Base-by-base conservation (phyloP, 202 grass and related monocot species). In the Bolboschoenoplectus hybrid region DNA sequence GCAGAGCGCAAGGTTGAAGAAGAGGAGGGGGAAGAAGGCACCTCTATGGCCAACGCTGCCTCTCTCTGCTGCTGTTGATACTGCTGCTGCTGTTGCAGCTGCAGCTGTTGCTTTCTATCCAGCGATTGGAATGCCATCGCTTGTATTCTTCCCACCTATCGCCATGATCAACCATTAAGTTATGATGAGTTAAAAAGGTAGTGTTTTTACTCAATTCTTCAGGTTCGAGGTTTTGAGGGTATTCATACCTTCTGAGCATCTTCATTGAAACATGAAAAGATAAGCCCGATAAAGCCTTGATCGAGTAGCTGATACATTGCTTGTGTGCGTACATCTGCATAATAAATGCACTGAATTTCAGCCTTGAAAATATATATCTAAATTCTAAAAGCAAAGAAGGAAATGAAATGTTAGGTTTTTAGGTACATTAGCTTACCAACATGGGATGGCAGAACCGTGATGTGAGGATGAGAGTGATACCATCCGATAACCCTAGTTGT, bases 401-500 rank as follows among this genome's bases (percentile, higher is more conserved):
- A 80, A 78, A 85, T 83, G 6, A 86, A 65, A 85, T 52, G n/a
- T 9, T 76, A 64, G 3, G 2, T 51, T 63, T 17, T n/a, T 47
- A 43, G 57, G 78, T 51, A 49, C 4, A 50, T 72, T 3, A 2
- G 4, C 90, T 75, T 87, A 98, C 97, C 97, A 43, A 98, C 93
- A 82, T 94, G 93, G 49, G 97, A 98, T 36, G 97, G 97, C 69
- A 94, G 91, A 70, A 98, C 92, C 1, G 97, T 98, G 82, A 98
- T 98, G 75, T 98, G 97, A 36, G 97, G 97, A 89, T 98, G 97
- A 32, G 97, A 98, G 88, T 98, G 96, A 64, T 98, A 96, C 96
- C 96, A 98, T 45, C 96, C 96, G 20, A 98, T 98, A 26, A 98
- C 96, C 86, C 96, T 93, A 44, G 96, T 98, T 16, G 90, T 95